Percentiles rank a stretch among this genome's conserved stretches.
Conservation (phyloP, 148 eudicot species). For the Vaccinium macrocarpon region DNA sequence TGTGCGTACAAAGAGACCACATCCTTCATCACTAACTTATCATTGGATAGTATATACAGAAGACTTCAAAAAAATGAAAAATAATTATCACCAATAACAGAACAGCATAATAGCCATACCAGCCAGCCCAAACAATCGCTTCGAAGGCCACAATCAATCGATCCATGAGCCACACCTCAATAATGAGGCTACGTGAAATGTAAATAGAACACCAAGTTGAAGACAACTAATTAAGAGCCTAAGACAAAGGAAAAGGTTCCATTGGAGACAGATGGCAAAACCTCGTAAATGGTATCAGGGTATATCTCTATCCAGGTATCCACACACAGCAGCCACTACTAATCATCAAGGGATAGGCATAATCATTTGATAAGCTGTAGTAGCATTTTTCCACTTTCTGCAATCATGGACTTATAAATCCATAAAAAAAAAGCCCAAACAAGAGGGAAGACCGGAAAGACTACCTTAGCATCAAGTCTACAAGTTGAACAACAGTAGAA, state of each 20-base stretch:
- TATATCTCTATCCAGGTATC: background rate
- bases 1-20: background rate
- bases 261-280: background rate
- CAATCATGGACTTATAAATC: background rate
- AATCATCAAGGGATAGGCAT: background rate
- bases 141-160: background rate
- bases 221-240: background rate
- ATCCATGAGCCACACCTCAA: background rate
- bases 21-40: background rate
- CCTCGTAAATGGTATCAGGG: background rate
- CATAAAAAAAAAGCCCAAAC: background rate
- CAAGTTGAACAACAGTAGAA: background rate
- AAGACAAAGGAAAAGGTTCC: background rate
- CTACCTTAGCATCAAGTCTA: background rate
- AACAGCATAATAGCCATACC: background rate
- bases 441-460: background rate
- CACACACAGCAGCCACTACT: background rate
- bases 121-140: background rate
- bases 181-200: background rate
- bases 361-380: background rate
- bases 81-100: background rate
- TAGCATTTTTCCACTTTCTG: background rate
- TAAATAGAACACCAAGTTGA: background rate
- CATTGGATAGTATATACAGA: background rate
- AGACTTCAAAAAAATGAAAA: background rate